phyloP scores from a whole-genome alignment of 2,329 filamentous ascomycete genomes.

The Pseudocercospora fuligena region DNA sequence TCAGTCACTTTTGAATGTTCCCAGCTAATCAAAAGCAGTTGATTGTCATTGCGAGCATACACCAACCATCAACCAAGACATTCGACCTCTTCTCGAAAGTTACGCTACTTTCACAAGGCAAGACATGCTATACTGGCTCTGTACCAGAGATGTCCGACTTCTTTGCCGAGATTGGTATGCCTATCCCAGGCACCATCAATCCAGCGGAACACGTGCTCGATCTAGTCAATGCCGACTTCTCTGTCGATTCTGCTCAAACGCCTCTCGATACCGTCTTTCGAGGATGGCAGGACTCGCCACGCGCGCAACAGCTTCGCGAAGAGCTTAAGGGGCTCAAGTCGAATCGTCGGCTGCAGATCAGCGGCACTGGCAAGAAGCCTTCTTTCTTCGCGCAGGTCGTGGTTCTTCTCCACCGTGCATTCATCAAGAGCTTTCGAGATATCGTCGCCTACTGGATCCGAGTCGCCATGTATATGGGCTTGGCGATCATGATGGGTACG shows the following conservation, averaged over 20 bases:
- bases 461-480: slow-evolving; percentile 75
- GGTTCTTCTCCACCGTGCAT: slow-evolving; percentile 74
- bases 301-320: slow-evolving; percentile 15
- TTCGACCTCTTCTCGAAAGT: slow-evolving; percentile 79
- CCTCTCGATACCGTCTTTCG: slow-evolving; percentile 56
- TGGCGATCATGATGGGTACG: slow-evolving; percentile 84
- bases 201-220: slow-evolving; percentile 79
- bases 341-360: slow-evolving; percentile 15
- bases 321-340: slow-evolving; percentile 22
- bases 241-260: slow-evolving; percentile 43
- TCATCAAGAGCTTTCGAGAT: slow-evolving; percentile 81
- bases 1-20: neutral
- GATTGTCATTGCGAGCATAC: slow-evolving; percentile 77
- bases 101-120: slow-evolving; percentile 70
- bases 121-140: slow-evolving; percentile 71
- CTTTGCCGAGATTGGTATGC: slow-evolving; percentile 62
- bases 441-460: slow-evolving; percentile 80
- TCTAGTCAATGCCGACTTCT: slow-evolving; percentile 75
- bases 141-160: slow-evolving; percentile 60
- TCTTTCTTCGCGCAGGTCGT: slow-evolving; percentile 36
- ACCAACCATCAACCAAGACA: slow-evolving; percentile 78
- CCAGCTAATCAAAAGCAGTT: slow-evolving; percentile 52
- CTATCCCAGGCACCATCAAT: slow-evolving; percentile 70
- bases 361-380: slow-evolving; percentile 10
- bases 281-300: slow-evolving; percentile 57